Percentiles rank a stretch among this genome's conserved stretches.
phyloP scores from a whole-genome alignment of 768 basidiomycete species.

The Mycena epipterygia region DNA sequence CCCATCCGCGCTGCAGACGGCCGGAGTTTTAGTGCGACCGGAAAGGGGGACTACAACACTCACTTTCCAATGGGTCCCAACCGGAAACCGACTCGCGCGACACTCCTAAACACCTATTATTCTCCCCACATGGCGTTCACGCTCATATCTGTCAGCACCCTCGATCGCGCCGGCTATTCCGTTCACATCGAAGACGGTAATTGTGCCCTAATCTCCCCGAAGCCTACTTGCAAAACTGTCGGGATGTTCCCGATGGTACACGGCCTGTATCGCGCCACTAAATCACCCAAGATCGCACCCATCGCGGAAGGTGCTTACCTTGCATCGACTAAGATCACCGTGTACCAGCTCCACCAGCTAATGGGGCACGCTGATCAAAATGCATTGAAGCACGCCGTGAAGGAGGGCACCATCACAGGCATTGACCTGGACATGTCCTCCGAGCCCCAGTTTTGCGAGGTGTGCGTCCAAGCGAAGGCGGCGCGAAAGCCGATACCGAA shows the following conservation, averaged over 20 bases:
- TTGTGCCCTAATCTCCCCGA: slow-evolving; percentile 32
- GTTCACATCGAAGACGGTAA: slow-evolving; percentile 26
- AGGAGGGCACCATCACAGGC: neutral
- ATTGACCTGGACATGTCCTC: neutral
- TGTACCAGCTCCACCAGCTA: neutral
- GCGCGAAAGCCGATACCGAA: neutral
- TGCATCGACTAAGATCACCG: neutral
- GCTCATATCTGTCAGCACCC: slow-evolving; percentile 30
- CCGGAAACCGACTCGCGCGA: slow-evolving; percentile 35
- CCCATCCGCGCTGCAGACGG: slow-evolving; percentile 48
- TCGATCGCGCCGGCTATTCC: slow-evolving; percentile 35
- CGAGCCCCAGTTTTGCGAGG: neutral
- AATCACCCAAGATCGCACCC: neutral
- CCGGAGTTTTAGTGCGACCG: slow-evolving; percentile 40
- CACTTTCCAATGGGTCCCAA: slow-evolving; percentile 41
- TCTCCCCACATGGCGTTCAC: slow-evolving; percentile 42
- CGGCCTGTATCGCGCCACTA: neutral
- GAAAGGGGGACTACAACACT: slow-evolving; percentile 45
- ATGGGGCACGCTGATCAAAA: neutral
- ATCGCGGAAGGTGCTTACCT: neutral
- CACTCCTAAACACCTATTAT: slow-evolving; percentile 42
- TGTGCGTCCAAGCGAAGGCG: neutral
- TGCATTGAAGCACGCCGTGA: neutral
- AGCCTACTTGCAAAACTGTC: slow-evolving; percentile 13
- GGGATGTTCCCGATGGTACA: neutral